Base-by-base conservation (phyloP, 2,329 filamentous ascomycete genomes). In the Xylariomycetidae sp. region DNA sequence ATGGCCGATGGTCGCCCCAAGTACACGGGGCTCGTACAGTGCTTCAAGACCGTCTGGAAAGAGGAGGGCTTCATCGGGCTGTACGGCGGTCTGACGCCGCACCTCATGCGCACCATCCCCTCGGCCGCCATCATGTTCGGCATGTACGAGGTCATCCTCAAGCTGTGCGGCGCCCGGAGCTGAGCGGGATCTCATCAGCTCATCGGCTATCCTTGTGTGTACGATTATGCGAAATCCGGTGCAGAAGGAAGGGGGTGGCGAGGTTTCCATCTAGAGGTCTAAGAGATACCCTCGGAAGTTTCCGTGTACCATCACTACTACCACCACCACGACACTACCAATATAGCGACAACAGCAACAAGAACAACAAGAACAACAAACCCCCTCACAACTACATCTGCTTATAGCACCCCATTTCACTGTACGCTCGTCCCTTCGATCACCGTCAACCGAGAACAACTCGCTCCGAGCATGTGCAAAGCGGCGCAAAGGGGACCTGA, bases 51-150 rank as follows among this genome's bases (percentile, higher is more conserved):
- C 13, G 82, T 95, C 27, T 90, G 80, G 74, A 83, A 82, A 52
- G 87, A 95, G 53, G 90, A 95, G 59, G 87, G 89, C 29, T 71
- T 95, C 60, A 76, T 80, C 29, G 85, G 82, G 19, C 68, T 96
- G 41, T 96, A 95, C 55, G 89, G 90, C 35, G 89, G 89, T 13
- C 69, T 96, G 52, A 93, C 89, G 10, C 88, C 90, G 29, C 90
- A 96, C 57, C 76, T 96, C 51, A 76, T 95, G 61, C 75, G 89
- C 41, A 89, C 89, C 6, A 89, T 95, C 5, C 90, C 90, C 2
- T 92, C 85, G 48, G 88, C 90, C 6, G 88, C 85, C 47, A 94
- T 96, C 58, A 95, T 94, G 85, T 95, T 95, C 59, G 88, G 87
- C 60, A 92, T 92, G 68, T 95, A 78, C 52, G 74, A 78, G 53